phyloP scores from a whole-genome alignment of 2,329 filamentous ascomycete species.

The Colletotrichum costaricense region DNA sequence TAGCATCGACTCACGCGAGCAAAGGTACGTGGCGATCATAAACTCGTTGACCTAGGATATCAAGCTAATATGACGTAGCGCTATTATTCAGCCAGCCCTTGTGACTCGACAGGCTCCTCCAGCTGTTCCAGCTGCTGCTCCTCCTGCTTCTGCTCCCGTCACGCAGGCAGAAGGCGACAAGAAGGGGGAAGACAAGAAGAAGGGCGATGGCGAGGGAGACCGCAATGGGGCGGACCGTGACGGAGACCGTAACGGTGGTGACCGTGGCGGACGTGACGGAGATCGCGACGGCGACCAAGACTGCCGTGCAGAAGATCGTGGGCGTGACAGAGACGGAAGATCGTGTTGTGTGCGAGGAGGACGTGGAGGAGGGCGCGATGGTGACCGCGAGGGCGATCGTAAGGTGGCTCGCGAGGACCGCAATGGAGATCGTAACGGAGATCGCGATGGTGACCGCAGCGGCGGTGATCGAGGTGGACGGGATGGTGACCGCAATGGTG shows the following conservation, averaged over 20 bases:
- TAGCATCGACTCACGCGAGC: constrained; percentile 12
- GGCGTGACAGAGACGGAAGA: constrained; percentile 19
- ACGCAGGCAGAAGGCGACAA: background rate
- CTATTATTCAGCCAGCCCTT: constrained; percentile 1
- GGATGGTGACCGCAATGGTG: background rate
- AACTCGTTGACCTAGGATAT: too few relatives aligned
- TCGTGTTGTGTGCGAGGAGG: background rate
- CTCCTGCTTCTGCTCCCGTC: background rate
- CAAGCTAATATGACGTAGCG: constrained; percentile 1
- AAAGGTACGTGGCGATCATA: background rate
- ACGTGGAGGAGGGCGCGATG: background rate
- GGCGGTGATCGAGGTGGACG: constrained; percentile 3
- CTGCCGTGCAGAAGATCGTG: constrained; percentile 11
- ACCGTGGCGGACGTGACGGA: constrained; percentile 2
- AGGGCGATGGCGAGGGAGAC: background rate
- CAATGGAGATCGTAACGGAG: background rate
- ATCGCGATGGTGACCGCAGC: constrained; percentile 3
- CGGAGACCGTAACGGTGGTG: background rate
- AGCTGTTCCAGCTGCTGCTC: background rate
- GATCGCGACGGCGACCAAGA: background rate
- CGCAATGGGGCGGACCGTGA: background rate
- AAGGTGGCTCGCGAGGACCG: background rate
- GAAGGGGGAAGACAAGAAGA: background rate
- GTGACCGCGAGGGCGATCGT: background rate
- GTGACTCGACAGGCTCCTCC: constrained; percentile 7